Conservation (phyloP, 352 stramenopile genomes). For the Aphanomyces cochlioides region DNA sequence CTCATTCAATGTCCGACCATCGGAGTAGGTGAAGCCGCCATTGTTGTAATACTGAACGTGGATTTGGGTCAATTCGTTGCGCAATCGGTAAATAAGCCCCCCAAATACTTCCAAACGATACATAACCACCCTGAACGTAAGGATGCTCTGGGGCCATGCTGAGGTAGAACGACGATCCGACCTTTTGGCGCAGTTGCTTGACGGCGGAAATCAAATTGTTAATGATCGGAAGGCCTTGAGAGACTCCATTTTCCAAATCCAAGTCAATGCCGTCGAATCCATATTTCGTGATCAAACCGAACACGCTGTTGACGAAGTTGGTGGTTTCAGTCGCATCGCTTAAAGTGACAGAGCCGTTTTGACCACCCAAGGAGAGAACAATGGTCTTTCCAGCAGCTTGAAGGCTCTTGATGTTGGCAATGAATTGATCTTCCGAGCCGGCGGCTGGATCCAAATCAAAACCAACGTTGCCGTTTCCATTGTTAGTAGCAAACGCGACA, state of each 20-base stretch:
- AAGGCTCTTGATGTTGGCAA: conserved; percentile 12
- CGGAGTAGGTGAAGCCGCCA: conserved; percentile 25
- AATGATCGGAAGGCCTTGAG: conserved; percentile 24
- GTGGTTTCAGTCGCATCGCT: neutral
- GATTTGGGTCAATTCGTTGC: conserved; percentile 19
- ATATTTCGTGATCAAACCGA: conserved; percentile 9
- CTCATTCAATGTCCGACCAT: conserved; percentile 27
- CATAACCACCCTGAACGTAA: conserved; percentile 27
- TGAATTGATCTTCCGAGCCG: conserved; percentile 23
- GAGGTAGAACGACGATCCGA: conserved; percentile 26
- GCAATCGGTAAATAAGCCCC: conserved; percentile 24
- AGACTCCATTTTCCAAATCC: conserved; percentile 22
- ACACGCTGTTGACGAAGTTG: conserved; percentile 14
- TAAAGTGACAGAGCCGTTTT: conserved; percentile 20
- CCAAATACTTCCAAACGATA: conserved; percentile 19
- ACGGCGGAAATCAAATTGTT: conserved; percentile 27
- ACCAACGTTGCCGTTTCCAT: conserved; percentile 3
- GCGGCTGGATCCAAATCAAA: conserved; percentile 15
- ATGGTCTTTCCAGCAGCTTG: conserved; percentile 19
- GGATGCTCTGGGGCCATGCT: conserved; percentile 27
- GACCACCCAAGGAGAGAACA: conserved; percentile 22
- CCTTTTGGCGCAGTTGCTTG: conserved; percentile 13
- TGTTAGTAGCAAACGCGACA: conserved; percentile 23
- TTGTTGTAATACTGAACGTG: conserved; percentile 32
- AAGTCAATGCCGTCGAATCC: conserved; percentile 29